Percentiles rank a stretch among this genome's conserved stretches.
These are phyloP conservation scores for Chalciporus chontae DNA, from an alignment of 768 basidiomycete genomes.

Conservation along the genomic window DNA sequence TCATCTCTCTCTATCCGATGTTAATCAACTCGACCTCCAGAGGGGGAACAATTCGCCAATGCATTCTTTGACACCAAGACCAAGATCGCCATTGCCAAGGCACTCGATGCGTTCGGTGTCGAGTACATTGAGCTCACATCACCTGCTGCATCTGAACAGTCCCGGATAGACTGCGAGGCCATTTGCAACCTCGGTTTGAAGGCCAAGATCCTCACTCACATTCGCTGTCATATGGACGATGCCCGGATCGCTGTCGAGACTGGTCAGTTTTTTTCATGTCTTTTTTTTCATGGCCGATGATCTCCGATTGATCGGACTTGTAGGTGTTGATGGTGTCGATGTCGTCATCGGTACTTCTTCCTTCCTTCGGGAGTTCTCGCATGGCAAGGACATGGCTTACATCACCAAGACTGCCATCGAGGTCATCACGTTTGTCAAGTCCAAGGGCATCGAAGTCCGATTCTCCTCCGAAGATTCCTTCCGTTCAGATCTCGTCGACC, in stretches of 20 bases:
- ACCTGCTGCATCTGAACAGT: constrained; percentile 96
- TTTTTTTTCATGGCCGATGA: background rate
- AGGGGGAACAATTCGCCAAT: constrained; percentile 99
- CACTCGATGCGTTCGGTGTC: constrained; percentile 97
- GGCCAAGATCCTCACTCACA: constrained; percentile 97
- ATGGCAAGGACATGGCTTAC: constrained; percentile 99
- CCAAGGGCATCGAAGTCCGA: constrained; percentile 98
- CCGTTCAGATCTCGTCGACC: constrained; percentile 98
- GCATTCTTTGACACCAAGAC: constrained; percentile 99
- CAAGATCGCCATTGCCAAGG: constrained; percentile 98
- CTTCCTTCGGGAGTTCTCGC: constrained; percentile 98
- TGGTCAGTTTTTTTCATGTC: constrained; percentile 43
- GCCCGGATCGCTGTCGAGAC: constrained; percentile 98
- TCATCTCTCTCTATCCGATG: background rate
- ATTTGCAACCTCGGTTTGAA: constrained; percentile 99
- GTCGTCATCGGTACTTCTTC: constrained; percentile 99
- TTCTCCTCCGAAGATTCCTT: constrained; percentile 99
- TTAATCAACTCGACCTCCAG: constrained; percentile 38
- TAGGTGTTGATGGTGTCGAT: constrained; percentile 97
- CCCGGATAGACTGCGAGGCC: constrained; percentile 88
- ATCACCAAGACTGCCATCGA: constrained; percentile 99
- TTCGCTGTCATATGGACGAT: constrained; percentile 99
- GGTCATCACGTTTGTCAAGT: constrained; percentile 99
- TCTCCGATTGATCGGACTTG: background rate
- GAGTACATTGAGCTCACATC: constrained; percentile 99